Percentiles rank a stretch among this genome's conserved stretches.
These are phyloP conservation scores for Aquilaria malaccensis DNA, from an alignment of 345 rosid genomes.

Conservation along the genomic window DNA sequence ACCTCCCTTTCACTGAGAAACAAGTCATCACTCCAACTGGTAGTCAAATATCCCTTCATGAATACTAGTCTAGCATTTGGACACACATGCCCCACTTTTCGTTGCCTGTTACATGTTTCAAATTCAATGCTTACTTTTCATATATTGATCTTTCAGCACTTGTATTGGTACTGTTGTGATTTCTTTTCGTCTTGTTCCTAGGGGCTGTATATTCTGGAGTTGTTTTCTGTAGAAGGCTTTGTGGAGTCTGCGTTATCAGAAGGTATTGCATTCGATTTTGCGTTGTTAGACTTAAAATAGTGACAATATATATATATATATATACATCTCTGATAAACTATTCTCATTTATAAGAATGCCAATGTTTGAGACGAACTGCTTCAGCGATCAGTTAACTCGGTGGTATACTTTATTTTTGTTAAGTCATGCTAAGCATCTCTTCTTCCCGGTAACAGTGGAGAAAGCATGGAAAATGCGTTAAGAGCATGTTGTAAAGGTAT, in stretches of 20 bases:
- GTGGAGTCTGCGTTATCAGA: conserved; percentile 81
- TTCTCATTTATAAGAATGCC: no score
- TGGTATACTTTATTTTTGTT: no score
- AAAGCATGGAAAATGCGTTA: conserved; percentile 95
- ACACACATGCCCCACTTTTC: not conserved
- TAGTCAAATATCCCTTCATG: conserved; percentile 9
- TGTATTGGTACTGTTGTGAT: not conserved
- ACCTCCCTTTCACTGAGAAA: conserved; percentile 89
- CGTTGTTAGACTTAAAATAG: no score
- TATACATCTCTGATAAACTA: no score
- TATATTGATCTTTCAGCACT: not conserved
- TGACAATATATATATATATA: no score
- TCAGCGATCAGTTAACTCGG: no score
- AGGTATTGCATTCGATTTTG: conserved; percentile 32
- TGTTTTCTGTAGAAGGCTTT: conserved; percentile 69
- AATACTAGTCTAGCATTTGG: not conserved
- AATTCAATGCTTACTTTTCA: not conserved
- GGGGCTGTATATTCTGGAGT: conserved; percentile 89
- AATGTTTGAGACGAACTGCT: no score
- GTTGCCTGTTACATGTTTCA: not conserved
- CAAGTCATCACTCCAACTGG: conserved; percentile 92
- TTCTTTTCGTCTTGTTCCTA: conserved; percentile 19
- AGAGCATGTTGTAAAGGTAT: conserved; percentile 94
- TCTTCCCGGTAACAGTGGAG: conserved; percentile 47
- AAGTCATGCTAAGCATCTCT: not conserved